phyloP scores from a whole-genome alignment of 768 basidiomycete genomes.

The Rhodotorula babjevae region DNA sequence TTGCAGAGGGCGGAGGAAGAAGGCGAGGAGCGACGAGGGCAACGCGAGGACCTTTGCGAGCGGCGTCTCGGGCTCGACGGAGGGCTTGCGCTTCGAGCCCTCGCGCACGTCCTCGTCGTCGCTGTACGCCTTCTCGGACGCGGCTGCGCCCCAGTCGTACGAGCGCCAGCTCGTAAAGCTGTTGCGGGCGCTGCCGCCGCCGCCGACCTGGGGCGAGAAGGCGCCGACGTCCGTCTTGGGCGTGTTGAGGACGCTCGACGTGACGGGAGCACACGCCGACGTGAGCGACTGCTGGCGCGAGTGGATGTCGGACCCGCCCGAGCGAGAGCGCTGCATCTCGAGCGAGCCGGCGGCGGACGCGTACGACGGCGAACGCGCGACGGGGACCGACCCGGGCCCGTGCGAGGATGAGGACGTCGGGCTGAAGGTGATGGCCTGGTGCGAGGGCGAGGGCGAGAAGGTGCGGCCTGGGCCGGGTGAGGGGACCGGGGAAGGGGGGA shows the following conservation, averaged over 20 bases:
- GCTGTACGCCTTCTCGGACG: conserved; percentile 2
- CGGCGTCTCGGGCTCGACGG: neutral
- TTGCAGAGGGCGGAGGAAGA: conserved; percentile 25
- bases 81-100: conserved; percentile 3
- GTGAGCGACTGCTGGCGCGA: conserved; percentile 34
- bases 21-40: conserved; percentile 11
- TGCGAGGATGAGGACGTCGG: neutral
- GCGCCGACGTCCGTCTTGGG: conserved; percentile 19
- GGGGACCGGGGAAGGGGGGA: conserved; percentile 10
- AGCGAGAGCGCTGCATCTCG: conserved; percentile 25
- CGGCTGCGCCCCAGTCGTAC: conserved; percentile 28
- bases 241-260: conserved; percentile 18
- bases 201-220: conserved; percentile 3
- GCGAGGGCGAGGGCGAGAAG: neutral
- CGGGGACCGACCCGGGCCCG: conserved; percentile 1
- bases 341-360: conserved; percentile 11
- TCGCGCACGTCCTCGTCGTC: conserved; percentile 26
- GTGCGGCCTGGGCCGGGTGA: neutral
- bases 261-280: conserved; percentile 38
- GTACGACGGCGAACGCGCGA: conserved; percentile 26
- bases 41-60: conserved; percentile 9
- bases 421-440: conserved; percentile 16
- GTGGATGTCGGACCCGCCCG: conserved; percentile 28
- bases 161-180: conserved; percentile 5
- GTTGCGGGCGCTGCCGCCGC: neutral